A percentile compares a stretch with the other conserved stretches of the same genome.
phyloP scores from a whole-genome alignment of 2,329 filamentous ascomycete genomes.

The Spiromastix sp. region DNA sequence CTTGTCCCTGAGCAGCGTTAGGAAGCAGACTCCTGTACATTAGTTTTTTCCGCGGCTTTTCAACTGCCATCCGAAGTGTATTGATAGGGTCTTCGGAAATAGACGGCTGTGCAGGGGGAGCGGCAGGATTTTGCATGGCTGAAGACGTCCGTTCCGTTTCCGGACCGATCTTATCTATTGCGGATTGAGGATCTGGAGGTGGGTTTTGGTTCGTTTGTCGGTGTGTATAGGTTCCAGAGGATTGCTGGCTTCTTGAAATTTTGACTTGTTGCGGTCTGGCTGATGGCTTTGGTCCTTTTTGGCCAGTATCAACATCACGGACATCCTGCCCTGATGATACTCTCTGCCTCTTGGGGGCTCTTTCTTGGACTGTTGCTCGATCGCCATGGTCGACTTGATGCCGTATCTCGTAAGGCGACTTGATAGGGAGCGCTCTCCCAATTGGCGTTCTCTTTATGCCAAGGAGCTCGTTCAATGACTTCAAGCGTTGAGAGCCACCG shows the following conservation, averaged over 20 bases:
- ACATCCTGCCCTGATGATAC: too few species aligned
- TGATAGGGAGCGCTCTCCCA: conserved; percentile 49
- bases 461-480: conserved; percentile 53
- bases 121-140: too few species aligned
- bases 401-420: conserved; percentile 54
- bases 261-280: too few species aligned
- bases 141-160: too few species aligned
- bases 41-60: conserved; percentile 32
- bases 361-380: conserved; percentile 5
- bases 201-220: too few species aligned
- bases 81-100: conserved; percentile 19
- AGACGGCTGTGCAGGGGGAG: too few species aligned
- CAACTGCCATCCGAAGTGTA: conserved; percentile 21
- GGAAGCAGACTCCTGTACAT: conserved; percentile 32
- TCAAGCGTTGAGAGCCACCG: conserved; percentile 36
- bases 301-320: too few species aligned
- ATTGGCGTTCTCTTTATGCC: conserved; percentile 54
- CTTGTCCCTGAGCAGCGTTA: conserved; percentile 8
- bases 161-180: too few species aligned
- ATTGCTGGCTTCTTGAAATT: too few species aligned
- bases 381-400: conserved; percentile 4
- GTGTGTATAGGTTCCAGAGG: too few species aligned
- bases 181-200: too few species aligned
- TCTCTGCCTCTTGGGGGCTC: conserved; percentile 8
- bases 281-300: too few species aligned